A percentile compares a stretch with the other conserved stretches of the same genome.
Conservation (phyloP, 495 filamentous ascomycete species). For the Sabuloglossum arenarium region DNA sequence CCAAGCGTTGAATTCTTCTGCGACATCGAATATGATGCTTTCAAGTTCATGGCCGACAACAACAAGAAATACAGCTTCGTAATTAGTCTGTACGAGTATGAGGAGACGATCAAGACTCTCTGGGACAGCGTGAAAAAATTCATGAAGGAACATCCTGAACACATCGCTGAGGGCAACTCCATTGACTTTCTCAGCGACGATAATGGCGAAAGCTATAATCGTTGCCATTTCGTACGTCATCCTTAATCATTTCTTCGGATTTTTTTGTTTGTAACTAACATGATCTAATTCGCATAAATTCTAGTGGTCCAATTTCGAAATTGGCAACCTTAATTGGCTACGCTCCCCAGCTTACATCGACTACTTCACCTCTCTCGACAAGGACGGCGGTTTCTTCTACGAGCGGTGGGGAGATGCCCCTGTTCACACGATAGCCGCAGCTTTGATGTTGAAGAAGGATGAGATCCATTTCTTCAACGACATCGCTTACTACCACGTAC, state of each 20-base stretch:
- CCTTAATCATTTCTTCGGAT: not conserved
- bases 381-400: conserved; percentile 81
- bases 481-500: conserved; percentile 96
- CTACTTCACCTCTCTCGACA: conserved; percentile 60
- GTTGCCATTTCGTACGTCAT: conserved; percentile 77
- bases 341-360: conserved; percentile 59
- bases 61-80: conserved; percentile 84
- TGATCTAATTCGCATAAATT: not conserved
- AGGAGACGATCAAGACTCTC: conserved; percentile 84
- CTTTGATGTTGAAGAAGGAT: conserved; percentile 66
- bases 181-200: conserved; percentile 88
- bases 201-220: conserved; percentile 74
- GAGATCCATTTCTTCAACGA: conserved; percentile 98
- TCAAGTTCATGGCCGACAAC: conserved; percentile 72
- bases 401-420: conserved; percentile 86
- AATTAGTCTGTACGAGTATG: conserved; percentile 81
- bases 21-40: conserved; percentile 66
- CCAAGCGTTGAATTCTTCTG: conserved; percentile 76
- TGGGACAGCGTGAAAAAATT: conserved; percentile 90
- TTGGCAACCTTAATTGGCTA: conserved; percentile 69
- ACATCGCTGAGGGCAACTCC: conserved; percentile 64
- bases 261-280: not conserved
- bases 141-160: conserved; percentile 70
- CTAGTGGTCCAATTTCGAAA: conserved; percentile 86
- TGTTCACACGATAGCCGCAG: conserved; percentile 85